Percentiles rank a stretch among this genome's conserved stretches.
Conservation (phyloP, 2,329 filamentous ascomycete genomes). For the Sporothrix luriei region DNA sequence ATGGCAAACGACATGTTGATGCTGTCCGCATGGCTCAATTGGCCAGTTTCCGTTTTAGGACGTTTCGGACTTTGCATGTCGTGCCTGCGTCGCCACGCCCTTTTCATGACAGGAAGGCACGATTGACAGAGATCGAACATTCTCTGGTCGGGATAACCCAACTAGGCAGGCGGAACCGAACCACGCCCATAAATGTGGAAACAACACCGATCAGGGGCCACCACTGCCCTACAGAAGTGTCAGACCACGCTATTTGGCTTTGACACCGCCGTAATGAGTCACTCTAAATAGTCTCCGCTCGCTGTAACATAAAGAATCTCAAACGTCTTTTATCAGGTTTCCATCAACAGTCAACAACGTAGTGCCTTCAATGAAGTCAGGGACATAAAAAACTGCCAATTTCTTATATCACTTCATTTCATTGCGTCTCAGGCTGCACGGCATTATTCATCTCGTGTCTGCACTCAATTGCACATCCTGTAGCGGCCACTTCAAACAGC, state of each 20-base stretch:
- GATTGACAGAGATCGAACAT: neutral
- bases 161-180: conserved; percentile 16
- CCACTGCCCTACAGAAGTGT: neutral
- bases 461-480: neutral
- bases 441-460: neutral
- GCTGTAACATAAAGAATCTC: neutral
- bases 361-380: neutral
- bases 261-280: conserved; percentile 13
- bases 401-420: neutral
- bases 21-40: conserved; percentile 7
- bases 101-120: conserved; percentile 2
- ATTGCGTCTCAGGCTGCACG: neutral
- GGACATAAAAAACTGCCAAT: neutral
- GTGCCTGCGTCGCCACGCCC: neutral
- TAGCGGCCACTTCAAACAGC: neutral
- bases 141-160: neutral
- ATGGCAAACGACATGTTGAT: neutral
- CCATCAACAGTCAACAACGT: neutral
- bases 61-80: neutral
- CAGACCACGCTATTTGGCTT: neutral
- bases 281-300: neutral
- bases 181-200: neutral
- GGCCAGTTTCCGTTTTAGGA: conserved; percentile 6
- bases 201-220: neutral
- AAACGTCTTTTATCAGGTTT: neutral